These are phyloP conservation scores for Chytriomyces sp. DNA, from an alignment of 192 early-diverging fungal genomes.

Conservation along the genomic window DNA sequence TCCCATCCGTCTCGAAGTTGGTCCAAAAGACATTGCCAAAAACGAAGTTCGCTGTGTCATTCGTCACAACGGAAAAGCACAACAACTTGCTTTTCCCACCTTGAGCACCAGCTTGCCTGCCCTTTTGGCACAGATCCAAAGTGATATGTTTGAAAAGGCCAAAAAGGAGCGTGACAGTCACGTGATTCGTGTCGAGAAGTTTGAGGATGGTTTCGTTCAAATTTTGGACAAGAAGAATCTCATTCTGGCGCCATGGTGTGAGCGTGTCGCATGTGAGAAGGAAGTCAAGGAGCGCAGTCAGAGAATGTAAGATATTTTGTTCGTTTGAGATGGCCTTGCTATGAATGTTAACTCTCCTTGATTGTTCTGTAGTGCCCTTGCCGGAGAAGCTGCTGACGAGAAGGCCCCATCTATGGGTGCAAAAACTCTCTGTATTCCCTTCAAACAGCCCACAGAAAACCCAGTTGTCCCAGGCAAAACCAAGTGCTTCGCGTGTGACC, in stretches of 20 bases:
- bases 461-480: constrained; percentile 78
- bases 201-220: constrained; percentile 95
- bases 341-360: neutral
- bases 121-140: constrained; percentile 80
- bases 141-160: constrained; percentile 88
- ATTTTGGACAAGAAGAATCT: constrained; percentile 86
- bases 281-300: constrained; percentile 93
- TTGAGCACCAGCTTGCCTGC: constrained; percentile 66
- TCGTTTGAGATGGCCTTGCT: neutral
- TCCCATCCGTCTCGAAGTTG: constrained; percentile 95
- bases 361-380: constrained; percentile 30
- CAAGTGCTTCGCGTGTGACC: constrained; percentile 77
- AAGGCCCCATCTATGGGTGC: constrained; percentile 99
- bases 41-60: constrained; percentile 77
- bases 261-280: constrained; percentile 88
- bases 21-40: constrained; percentile 91
- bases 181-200: constrained; percentile 71
- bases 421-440: constrained; percentile 97
- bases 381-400: constrained; percentile 84
- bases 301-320: constrained; percentile 53
- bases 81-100: constrained; percentile 63
- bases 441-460: constrained; percentile 86
- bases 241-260: constrained; percentile 95
- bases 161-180: constrained; percentile 75
- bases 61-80: constrained; percentile 77